Evolutionary conservation across 768 basidiomycete genomes (phyloP), one percentile per base, ranked within the genome.

Genomic region (Pholiota molesta): DNA sequence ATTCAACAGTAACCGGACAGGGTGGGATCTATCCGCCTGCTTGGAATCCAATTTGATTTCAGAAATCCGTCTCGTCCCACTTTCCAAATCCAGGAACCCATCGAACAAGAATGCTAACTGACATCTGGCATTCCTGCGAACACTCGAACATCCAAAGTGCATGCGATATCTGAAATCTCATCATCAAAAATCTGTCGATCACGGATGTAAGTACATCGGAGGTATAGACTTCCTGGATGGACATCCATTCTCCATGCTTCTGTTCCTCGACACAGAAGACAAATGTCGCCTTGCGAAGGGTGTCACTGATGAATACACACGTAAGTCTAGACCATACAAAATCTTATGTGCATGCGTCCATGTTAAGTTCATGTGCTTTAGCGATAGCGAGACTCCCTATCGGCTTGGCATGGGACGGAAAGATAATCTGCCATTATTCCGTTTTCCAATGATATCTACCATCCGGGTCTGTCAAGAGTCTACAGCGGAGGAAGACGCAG

Each of bases 101-200:
- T n/a, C 47, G 21, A 49, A 49, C 47, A 49, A 11, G 21, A 5
- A 49, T 49, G n/a, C n/a, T 49, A 49, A 49, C 23, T 49, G 47
- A 21, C 47, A 26, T 26, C 21, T 49, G 47, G 23, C 47, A 26
- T 26, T 26, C 47, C 1, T 49, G 47, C 47, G 47, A 49, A 49
- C 16, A 10, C 19, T 42, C n/a, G n/a, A 44, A 44, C 19, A 5
- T n/a, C 47, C 47, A 49, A n/a, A n/a, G n/a, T n/a, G n/a, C n/a
- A 19, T 49, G 47, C 19, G 14, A 17, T 0, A 26, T 49, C 21
- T 23, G 31, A 31, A 49, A 49, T 26, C 35, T 14, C 23, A 17
- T 21, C 47, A 49, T 49, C 47, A 49, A 49, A 23, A 49, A 49
- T 26, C 47, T 49, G 47, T 49, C 47, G 47, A 49, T 49, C 47